phyloP scores from a whole-genome alignment of 306 rosid species.

The Crotalaria pallida region DNA sequence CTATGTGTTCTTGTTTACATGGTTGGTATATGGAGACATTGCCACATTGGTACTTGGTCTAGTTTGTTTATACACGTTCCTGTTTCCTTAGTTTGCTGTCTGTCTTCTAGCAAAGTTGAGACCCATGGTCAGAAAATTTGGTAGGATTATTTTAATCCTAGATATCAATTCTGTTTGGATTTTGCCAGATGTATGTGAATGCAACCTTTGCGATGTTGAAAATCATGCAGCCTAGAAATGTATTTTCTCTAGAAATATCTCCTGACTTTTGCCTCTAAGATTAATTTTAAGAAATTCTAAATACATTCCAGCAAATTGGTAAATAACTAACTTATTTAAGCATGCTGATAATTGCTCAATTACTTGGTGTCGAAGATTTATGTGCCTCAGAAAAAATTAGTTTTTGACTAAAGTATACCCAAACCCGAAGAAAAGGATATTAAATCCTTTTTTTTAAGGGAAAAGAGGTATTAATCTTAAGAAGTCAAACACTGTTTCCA shows the following conservation, averaged over 20 bases:
- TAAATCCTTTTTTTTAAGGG: too few species aligned
- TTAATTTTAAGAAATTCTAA: background rate
- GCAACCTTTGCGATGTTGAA: background rate
- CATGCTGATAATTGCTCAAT: too few species aligned
- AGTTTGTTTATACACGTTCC: background rate
- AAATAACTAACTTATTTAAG: too few species aligned
- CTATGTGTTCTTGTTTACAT: background rate
- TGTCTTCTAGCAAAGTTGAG: background rate
- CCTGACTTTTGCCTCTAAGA: background rate
- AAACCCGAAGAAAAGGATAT: too few species aligned
- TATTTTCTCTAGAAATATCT: background rate
- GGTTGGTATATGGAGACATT: background rate
- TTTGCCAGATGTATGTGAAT: constrained; percentile 11
- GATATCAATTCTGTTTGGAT: background rate
- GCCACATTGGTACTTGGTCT: background rate
- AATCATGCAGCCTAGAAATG: background rate
- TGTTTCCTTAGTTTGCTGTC: constrained; percentile 33
- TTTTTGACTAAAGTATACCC: too few species aligned
- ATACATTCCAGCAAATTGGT: too few species aligned
- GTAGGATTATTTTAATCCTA: background rate
- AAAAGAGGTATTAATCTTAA: too few species aligned
- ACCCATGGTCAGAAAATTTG: constrained; percentile 11
- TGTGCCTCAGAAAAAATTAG: too few species aligned
- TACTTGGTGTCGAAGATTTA: too few species aligned
- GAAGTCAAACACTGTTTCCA: background rate